Evolutionary conservation across 2,329 filamentous ascomycete species (phyloP).

Genomic region (Aciculosporium take): DNA sequence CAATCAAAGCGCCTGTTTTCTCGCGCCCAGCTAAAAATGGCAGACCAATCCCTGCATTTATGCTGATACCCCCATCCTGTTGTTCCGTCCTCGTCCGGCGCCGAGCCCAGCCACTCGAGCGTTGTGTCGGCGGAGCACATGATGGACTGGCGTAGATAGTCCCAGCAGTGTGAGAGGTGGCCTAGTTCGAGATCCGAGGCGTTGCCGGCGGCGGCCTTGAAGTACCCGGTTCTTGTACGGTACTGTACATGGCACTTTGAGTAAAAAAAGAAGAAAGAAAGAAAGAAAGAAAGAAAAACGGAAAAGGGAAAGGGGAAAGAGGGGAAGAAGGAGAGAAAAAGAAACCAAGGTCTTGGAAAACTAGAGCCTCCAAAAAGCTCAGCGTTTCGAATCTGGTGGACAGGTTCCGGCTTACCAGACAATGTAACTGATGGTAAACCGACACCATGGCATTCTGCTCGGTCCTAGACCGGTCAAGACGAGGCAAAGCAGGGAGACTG

Average conservation of each 20-base stretch:
- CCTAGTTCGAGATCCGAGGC: neutral
- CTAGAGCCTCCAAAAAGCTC: no score
- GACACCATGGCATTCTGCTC: constrained; percentile 1
- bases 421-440: constrained; percentile 3
- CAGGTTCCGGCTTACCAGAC: constrained; percentile 1
- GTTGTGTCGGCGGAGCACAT: constrained; percentile 2
- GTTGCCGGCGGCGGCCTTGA: neutral
- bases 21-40: neutral
- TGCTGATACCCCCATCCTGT: constrained; percentile 2
- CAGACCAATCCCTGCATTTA: neutral
- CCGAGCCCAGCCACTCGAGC: neutral
- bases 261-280: no score
- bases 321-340: no score
- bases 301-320: neutral
- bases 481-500: neutral
- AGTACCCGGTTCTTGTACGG: neutral
- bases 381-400: no score
- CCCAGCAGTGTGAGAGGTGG: constrained; percentile 2
- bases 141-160: neutral
- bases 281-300: no score
- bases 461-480: neutral
- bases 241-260: neutral
- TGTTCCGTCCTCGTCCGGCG: neutral
- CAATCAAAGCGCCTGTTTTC: constrained; percentile 12
- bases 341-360: no score